Evolutionary conservation across 495 filamentous ascomycete species (phyloP), one percentile per base, ranked within the genome.

Genomic region (Clohesyomyces aquaticus): DNA sequence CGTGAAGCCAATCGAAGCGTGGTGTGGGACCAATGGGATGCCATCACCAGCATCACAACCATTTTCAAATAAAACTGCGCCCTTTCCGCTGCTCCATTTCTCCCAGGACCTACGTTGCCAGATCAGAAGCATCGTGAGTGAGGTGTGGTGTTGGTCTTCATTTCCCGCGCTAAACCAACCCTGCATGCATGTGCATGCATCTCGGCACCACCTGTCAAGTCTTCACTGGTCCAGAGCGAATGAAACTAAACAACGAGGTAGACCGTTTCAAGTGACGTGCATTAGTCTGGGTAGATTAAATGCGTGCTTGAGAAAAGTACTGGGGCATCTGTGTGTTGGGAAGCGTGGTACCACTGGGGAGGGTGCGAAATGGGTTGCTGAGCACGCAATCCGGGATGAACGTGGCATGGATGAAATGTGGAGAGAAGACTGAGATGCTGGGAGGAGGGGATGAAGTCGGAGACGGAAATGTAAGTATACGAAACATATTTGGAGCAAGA

Each of bases 161-260:
- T 18, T 2, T 46, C 47, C 55, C 62, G 47, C 55, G 55, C 62
- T 65, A 65, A 58, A 4, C 11, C 46, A n/a, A n/a, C n/a, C n/a
- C n/a, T n/a, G n/a, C n/a, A n/a, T 52, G 61, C 60, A 63, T 16
- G 42, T 46, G 1, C 60, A 14, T 64, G 61, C 47, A 65, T 21
- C 35, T 53, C 55, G 46, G 55, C 27, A 55, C 53, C 62, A 65
- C 55, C 62, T 65, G 62, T 65, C 62, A 55, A 23, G n/a, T 27
- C 22, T 46, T 65, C 47, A 65, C 8, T 65, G 62, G 62, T 48
- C 48, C n/a, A 11, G 38, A 51, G 23, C 26, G 11, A 48, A 60
- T 47, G 12, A 12, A 35, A 35, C 16, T 18, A 18, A 42, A 59
- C 14, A 54, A 38, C 48, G 35, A 25, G 4, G 22, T 21, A 25